Evolutionary conservation across 1,284 basidiomycete genomes (phyloP), one percentile per base, ranked within the genome.

Genomic region (Vanrija pseudolonga): DNA sequence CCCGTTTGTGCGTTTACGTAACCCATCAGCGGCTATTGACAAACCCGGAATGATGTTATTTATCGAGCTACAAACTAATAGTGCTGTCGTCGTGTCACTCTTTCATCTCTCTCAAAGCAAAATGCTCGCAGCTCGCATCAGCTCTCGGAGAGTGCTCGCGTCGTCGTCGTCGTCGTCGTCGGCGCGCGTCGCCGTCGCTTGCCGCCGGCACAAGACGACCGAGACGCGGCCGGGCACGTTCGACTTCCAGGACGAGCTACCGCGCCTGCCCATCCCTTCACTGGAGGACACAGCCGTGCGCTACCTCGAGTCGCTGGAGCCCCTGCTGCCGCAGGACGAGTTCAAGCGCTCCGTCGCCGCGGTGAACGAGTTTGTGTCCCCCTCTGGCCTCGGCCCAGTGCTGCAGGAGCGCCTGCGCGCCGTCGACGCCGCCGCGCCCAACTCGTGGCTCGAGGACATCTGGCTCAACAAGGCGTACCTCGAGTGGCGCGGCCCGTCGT

Each of bases 401-500:
- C 50, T 56, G 6, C 55, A 56, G 50, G 17, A 32, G 28, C 55
- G 55, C 22, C 50, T 56, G 42, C 46, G 44, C 9, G 55, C 23
- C 17, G 42, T 56, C 50, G 55, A 56, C 50, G 42, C 44, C 42
- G 50, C 50, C 17, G 55, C 55, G 18, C 46, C 50, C 4, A 41
- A 48, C 43, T 47, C 45, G 23, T 56, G 55, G 55, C 55, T 56
- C 55, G 55, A 56, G 46, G 50, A 56, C 42, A 56, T 56, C 26
- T 56, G 55, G 55, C 55, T 56, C 37, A 40, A 47, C 3, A 56
- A 56, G 55, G 55, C 55, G 26, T 56, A 56, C 47, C 50, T 56
- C 46, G 55, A 56, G 28, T 56, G 43, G 42, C 55, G 55, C 18
- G 55, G 39, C 12, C 50, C 50, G 36, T 41, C 37, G 37, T 56